A percentile compares a stretch with the other conserved stretches of the same genome.
Evolutionary conservation across 257 asterid species (phyloP).

Genomic region (Vinca minor): DNA sequence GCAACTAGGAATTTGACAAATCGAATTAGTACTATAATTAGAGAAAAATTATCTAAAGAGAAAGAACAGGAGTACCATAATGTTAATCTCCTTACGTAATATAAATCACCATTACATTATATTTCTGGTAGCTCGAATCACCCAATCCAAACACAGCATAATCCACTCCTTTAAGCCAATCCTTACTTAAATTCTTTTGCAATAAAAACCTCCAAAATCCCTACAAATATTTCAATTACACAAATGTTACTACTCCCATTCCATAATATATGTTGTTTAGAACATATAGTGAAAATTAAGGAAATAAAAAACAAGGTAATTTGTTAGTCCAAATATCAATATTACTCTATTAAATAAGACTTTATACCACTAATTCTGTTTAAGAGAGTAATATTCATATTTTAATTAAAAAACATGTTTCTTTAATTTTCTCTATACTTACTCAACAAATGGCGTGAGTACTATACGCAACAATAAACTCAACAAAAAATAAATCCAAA

Average conservation of each 20-base stretch:
- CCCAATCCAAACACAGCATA: constrained; percentile 97
- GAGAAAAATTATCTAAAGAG: constrained; percentile 1
- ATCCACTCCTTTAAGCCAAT: constrained; percentile 77
- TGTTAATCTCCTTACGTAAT: constrained; percentile 15
- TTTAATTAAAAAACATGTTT: too few relatives aligned
- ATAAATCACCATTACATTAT: constrained; percentile 50
- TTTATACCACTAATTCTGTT: too few relatives aligned
- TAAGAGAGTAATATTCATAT: too few relatives aligned
- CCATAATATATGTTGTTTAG: too few relatives aligned
- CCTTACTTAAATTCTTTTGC: constrained; percentile 58
- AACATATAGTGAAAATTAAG: too few relatives aligned
- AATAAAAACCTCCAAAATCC: constrained; percentile 86
- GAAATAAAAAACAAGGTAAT: too few relatives aligned
- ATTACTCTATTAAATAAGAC: too few relatives aligned
- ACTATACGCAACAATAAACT: neutral
- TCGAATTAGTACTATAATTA: neutral
- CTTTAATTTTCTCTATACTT: too few relatives aligned
- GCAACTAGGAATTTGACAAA: neutral
- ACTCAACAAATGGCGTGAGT: too few relatives aligned
- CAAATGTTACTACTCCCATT: too few relatives aligned
- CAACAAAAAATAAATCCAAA: neutral
- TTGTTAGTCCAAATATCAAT: too few relatives aligned
- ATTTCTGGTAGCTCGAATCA: constrained; percentile 95
- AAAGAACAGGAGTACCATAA: constrained; percentile 18
- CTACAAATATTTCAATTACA: constrained; percentile 32